Conservation (phyloP, 371 early-diverging fungal species). For the Rhizopus arrhizus region DNA sequence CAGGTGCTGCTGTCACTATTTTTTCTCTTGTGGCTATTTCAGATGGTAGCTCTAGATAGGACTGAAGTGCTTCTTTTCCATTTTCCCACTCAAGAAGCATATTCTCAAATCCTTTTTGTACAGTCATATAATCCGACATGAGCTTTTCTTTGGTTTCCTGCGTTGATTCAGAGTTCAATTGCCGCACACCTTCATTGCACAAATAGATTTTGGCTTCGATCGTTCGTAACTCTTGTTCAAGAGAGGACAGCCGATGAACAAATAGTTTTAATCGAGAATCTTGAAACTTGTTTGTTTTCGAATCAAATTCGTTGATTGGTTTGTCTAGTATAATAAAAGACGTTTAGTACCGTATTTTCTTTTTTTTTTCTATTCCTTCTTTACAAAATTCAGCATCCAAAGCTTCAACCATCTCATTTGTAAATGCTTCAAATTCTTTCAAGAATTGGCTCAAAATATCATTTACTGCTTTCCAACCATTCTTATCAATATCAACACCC, state of each 20-base stretch:
- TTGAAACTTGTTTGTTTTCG: slow-evolving; percentile 18
- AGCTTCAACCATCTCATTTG: slow-evolving; percentile 31
- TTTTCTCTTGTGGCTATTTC: slow-evolving; percentile 1
- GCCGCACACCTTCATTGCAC: slow-evolving; percentile 49
- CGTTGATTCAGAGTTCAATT: slow-evolving; percentile 23
- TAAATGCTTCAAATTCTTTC: slow-evolving; percentile 33
- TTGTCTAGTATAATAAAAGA: slow-evolving; percentile 24
- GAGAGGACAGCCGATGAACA: slow-evolving; percentile 41
- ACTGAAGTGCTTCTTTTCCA: slow-evolving; percentile 37
- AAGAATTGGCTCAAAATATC: slow-evolving; percentile 31
- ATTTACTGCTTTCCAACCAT: slow-evolving; percentile 39
- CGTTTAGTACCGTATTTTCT: not conserved
- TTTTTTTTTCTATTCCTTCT: slow-evolving; percentile 14
- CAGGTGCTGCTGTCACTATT: not conserved
- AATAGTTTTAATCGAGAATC: slow-evolving; percentile 38
- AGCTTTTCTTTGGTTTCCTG: slow-evolving; percentile 27
- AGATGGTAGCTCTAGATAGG: slow-evolving; percentile 31
- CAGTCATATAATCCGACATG: slow-evolving; percentile 39
- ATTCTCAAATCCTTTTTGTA: slow-evolving; percentile 41
- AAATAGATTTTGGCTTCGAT: slow-evolving; percentile 54
- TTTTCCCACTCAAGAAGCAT: slow-evolving; percentile 49
- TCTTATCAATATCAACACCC: slow-evolving; percentile 33
- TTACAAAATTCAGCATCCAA: slow-evolving; percentile 47
- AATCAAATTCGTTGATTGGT: slow-evolving; percentile 27
- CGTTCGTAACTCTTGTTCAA: slow-evolving; percentile 52